Base-by-base conservation (phyloP, 805 yeast genomes). In the Sugiyamaella americana region DNA sequence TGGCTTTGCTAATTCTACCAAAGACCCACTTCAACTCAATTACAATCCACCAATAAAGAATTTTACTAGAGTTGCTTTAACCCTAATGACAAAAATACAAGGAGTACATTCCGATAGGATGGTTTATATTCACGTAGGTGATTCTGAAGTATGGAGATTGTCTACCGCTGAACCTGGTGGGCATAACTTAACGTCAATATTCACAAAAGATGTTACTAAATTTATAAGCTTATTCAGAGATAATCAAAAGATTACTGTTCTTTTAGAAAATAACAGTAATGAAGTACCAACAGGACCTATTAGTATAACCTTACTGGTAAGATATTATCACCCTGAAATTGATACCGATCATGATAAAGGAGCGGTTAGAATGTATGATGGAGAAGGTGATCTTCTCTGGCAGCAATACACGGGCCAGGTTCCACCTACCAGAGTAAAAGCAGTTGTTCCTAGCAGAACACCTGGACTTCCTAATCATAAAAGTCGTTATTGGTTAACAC, bases 131-230 rank as follows among this genome's bases (percentile, higher is more conserved):
- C 65, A 59, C 41, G 21, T 67, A 5, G 67, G 62, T 17, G 85
- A 80, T 26, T 69, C 73, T 13, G 84, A 84, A 52, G 66, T 87
- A 35, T 87, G 95, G 95, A 75, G 95, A 63, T 79, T 87, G 1
- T 82, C 91, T 2, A 87, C 95, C 2, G 79, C 84, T 13, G 95
- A 87, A 63, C 95, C 95, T 1, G 49, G 56, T 19, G 22, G 38
- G 26, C 45, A 44, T n/a, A 44, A 44, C 37, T 46, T 51, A 4
- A 41, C 44, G 24, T 75, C 69, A 52, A 75, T 84, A 21, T 65
- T 73, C 46, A 67, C 73, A 26, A 86, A 84, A 59, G 95, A 87
- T 59, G 73, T 85, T 1, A 72, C 88, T 2, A 61, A 67, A 11
- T 85, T 76, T 59, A 55, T 71, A 4, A 53, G 66, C 0, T 60